These are phyloP conservation scores for Inga laurina DNA, from an alignment of 306 rosid species.

Conservation along the genomic window DNA sequence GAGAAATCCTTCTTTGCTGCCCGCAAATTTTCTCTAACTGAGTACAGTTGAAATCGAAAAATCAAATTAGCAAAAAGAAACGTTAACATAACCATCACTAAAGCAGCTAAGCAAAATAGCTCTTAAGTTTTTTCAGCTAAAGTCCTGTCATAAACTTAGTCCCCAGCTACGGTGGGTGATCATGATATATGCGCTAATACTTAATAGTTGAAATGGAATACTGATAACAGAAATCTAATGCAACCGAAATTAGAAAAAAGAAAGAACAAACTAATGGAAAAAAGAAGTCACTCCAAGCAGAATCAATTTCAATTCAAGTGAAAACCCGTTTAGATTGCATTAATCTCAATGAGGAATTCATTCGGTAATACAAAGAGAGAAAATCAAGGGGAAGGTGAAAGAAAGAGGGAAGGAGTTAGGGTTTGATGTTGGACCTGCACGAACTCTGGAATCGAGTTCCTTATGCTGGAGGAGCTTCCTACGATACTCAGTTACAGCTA, in stretches of 20 bases:
- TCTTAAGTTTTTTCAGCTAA: not conserved
- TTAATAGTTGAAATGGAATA: not conserved
- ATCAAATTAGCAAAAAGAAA: not conserved
- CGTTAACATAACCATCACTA: not conserved
- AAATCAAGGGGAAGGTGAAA: not conserved
- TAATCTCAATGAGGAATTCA: not conserved
- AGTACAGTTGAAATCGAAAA: not conserved
- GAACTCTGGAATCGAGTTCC: slow-evolving; percentile 69
- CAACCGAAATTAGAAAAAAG: not conserved
- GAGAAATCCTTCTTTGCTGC: slow-evolving; percentile 60
- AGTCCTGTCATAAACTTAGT: not conserved
- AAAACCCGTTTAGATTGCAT: not conserved
- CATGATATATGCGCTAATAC: not conserved
- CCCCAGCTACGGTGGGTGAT: not conserved
- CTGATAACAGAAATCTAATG: not conserved
- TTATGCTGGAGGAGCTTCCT: slow-evolving; percentile 73
- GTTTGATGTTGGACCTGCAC: slow-evolving; percentile 48
- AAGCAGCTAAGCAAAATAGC: not conserved
- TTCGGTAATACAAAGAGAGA: not conserved
- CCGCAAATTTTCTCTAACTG: slow-evolving; percentile 68
- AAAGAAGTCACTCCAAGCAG: not conserved
- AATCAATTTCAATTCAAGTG: not conserved
- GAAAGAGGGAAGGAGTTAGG: slow-evolving; percentile 16
- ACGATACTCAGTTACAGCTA: slow-evolving; percentile 56
- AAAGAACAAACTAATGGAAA: not conserved